Base-by-base conservation (phyloP, 2,329 filamentous ascomycete genomes). In the Taxawa tesnikishii region DNA sequence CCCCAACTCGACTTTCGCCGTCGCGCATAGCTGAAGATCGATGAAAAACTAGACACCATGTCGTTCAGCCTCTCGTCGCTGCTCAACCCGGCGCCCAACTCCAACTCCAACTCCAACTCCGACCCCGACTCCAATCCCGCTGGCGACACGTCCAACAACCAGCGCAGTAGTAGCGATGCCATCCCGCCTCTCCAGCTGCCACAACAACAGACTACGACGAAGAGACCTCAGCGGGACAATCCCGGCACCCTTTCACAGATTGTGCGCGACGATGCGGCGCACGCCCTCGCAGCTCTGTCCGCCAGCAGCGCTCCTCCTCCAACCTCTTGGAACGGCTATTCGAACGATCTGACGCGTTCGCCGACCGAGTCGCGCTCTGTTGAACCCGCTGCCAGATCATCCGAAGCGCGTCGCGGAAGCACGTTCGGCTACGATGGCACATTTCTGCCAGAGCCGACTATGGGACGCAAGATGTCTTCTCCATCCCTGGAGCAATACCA, bases 401-500 rank as follows among this genome's bases (percentile, higher is more conserved):
- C 38, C 26, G 5, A 33, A 33, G 15, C 18, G 32, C 14, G 28
- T 37, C 29, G 38, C 36, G 31, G 47, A 41, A 43, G 39, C 32
- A 37, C 35, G 29, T 31, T 47, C 36, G 41, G 45, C 36, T 42
- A 52, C 38, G 28, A 32, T 34, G 29, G 32, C 39, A 32, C 51
- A 32, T 53, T 57, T 33, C 55, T 58, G 31, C 36, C 47, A 15
- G 47, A 54, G 7, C 43, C 38, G 10, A 19, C 29, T 15, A 26
- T 32, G 29, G 46, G 48, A 15, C 49, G 53, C 15, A 56, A 47
- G 37, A 45, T 46, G 42, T 48, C 50, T 45, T 65, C 61, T 15
- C 61, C 63, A 4, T 60, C 61, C 2, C 54, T 65, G 27, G 58
- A 64, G 15, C 60, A 62, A 28, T 65, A 64, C 43, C 60, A 62